Conservation (phyloP, 192 early-diverging fungal species). For the Backusella psychrophila region DNA sequence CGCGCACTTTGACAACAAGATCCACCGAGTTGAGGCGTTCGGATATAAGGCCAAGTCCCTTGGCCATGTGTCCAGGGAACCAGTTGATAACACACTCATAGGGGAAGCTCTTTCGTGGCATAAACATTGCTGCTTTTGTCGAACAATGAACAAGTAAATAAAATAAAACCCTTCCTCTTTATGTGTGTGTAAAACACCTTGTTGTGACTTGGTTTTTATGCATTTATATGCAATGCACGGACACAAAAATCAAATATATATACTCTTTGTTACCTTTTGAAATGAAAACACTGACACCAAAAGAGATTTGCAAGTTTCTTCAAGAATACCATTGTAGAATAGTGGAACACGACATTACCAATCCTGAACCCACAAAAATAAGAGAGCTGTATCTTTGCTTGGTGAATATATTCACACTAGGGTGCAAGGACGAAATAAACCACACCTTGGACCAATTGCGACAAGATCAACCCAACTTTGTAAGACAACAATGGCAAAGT, state of each 20-base stretch:
- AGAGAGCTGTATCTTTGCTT: neutral
- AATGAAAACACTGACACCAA: neutral
- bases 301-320: neutral
- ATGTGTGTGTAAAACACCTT: too few species aligned
- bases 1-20: constrained; percentile 89
- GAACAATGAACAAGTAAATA: too few species aligned
- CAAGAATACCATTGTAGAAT: neutral
- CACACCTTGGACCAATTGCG: neutral
- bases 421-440: neutral
- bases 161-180: too few species aligned
- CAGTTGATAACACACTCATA: constrained; percentile 76
- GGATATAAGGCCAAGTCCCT: constrained; percentile 72
- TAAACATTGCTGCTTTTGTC: neutral
- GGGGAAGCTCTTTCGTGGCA: constrained; percentile 22
- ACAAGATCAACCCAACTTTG: neutral
- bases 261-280: too few species aligned
- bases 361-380: neutral
- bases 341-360: neutral
- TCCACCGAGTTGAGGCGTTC: constrained; percentile 72
- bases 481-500: neutral
- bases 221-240: too few species aligned
- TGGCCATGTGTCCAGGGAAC: constrained; percentile 89
- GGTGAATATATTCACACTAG: neutral
- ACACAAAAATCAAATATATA: too few species aligned
- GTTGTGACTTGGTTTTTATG: too few species aligned